Percentiles rank a stretch among this genome's conserved stretches.
Conservation (phyloP, 1,284 basidiomycete genomes). For the Ganoderma resinaceum region DNA sequence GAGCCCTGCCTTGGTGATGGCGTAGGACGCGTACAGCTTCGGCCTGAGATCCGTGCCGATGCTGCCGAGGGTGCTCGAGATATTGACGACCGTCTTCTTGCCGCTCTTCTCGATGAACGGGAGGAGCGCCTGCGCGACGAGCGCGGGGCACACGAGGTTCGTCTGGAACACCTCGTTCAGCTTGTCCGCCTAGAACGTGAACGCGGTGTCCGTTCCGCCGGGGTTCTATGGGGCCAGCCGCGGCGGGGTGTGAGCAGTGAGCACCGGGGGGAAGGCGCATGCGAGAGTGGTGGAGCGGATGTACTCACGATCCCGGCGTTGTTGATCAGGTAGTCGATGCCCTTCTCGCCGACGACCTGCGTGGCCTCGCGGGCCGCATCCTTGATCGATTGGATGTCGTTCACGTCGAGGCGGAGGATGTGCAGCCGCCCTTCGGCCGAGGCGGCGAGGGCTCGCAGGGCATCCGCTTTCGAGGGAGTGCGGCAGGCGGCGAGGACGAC, state of each 20-base stretch:
- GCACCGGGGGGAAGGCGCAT: slow-evolving; percentile 24
- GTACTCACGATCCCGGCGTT: slow-evolving; percentile 47
- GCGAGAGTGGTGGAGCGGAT: too few relatives aligned
- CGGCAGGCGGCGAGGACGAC: slow-evolving; percentile 48
- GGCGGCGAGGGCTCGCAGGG: slow-evolving; percentile 35
- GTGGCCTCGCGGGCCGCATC: slow-evolving; percentile 24
- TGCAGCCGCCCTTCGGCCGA: slow-evolving; percentile 38
- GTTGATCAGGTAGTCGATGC: slow-evolving; percentile 49
- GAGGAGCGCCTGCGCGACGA: background rate
- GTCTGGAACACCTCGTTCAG: background rate
- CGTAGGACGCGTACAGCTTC: slow-evolving; percentile 33
- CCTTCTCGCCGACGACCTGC: slow-evolving; percentile 37
- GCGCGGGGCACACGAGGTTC: background rate
- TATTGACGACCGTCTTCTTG: slow-evolving; percentile 45
- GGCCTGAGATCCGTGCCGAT: slow-evolving; percentile 36
- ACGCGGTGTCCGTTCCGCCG: background rate
- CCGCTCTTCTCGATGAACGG: slow-evolving; percentile 40
- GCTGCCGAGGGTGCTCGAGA: slow-evolving; percentile 42
- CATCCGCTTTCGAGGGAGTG: slow-evolving; percentile 38
- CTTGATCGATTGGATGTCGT: slow-evolving; percentile 34
- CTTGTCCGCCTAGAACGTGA: background rate
- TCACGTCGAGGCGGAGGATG: slow-evolving; percentile 43
- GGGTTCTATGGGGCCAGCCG: background rate
- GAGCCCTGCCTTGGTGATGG: slow-evolving; percentile 38
- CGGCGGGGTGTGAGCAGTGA: background rate